Evolutionary conservation across 371 early-diverging fungal genomes (phyloP), one percentile per base, ranked within the genome.

Genomic region (Zychaea mexicana): DNA sequence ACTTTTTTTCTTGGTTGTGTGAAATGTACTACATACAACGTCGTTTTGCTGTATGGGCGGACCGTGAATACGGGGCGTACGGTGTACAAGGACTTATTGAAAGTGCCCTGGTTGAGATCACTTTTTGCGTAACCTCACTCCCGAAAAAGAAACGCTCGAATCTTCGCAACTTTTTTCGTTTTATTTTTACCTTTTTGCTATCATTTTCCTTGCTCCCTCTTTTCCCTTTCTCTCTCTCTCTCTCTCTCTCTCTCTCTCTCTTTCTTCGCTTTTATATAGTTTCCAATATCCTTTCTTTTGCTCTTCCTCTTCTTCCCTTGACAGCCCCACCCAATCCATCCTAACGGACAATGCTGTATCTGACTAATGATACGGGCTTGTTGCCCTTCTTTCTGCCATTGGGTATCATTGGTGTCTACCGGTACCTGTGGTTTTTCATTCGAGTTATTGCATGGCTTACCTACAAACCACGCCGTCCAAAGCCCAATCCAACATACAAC

Each of bases 331-430:
- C 17, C 46, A 21, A 26, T 36, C 31, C 38, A 36, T 57, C 38
- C 28, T 15, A 31, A 26, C 33, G n/a, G 31, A 57, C 31, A 28
- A 89, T 89, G 90, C 75, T 90, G 69, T 88, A 90, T 62, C 69
- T 90, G 19, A 90, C 90, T 33, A 82, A 83, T 47, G 86, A 86
- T 71, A 47, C 69, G 27, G 74, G 74, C 17, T 52, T 85, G 53
- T 68, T 90, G 49, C 88, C 90, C 52, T 78, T 90, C 62, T 90
- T 87, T 63, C 61, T 90, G 42, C 90, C 90, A 3, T 67, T 90
- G 55, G 90, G 90, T 9, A 82, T 90, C 57, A 74, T 90, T n/a
- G 90, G 90, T 8, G 75, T 88, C 57, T 90, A 88, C 58, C 82
- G 90, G 22, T 90, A 88, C 74, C 77, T 90, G 24, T 88, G 88